These are phyloP conservation scores for Bertia moriformis DNA, from an alignment of 2,329 filamentous ascomycete species.

Conservation along the genomic window DNA sequence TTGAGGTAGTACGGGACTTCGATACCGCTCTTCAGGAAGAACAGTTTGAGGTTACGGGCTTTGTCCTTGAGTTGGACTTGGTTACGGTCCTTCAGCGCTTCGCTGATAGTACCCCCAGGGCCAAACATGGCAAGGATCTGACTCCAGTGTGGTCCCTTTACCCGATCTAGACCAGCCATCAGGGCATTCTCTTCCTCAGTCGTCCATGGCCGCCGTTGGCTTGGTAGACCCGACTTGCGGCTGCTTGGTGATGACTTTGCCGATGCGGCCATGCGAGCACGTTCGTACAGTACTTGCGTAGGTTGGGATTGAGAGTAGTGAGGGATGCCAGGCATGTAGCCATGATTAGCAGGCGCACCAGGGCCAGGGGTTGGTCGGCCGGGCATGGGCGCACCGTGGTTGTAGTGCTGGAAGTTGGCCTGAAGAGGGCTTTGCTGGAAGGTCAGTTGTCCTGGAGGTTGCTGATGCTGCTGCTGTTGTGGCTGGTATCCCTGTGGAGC, in stretches of 20 bases:
- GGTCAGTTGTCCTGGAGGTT: background rate
- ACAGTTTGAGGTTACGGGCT: constrained; percentile 43
- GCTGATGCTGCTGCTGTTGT: too few species aligned
- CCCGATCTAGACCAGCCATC: constrained; percentile 44
- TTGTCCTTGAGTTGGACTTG: constrained; percentile 50
- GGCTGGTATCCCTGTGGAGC: background rate
- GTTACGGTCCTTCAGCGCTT: constrained; percentile 45
- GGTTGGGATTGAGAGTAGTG: constrained; percentile 6
- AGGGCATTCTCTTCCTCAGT: constrained; percentile 47
- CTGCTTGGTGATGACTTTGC: constrained; percentile 31
- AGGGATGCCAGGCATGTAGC: background rate
- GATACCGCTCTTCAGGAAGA: constrained; percentile 45
- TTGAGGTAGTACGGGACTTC: constrained; percentile 45
- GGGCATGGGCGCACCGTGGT: background rate
- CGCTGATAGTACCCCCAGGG: constrained; percentile 41
- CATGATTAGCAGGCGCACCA: background rate
- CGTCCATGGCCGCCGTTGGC: constrained; percentile 42
- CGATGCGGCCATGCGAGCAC: constrained; percentile 33
- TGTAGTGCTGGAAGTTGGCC: background rate
- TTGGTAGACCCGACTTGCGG: constrained; percentile 29
- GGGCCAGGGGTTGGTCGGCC: too few species aligned
- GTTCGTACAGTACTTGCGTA: constrained; percentile 36
- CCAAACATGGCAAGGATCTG: constrained; percentile 50
- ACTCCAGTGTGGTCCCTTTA: constrained; percentile 49
- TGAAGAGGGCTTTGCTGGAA: constrained; percentile 1